Evolutionary conservation across 106 monocot genomes (phyloP), one percentile per base, ranked within the genome.

Genomic region (Agapanthus africanus): DNA sequence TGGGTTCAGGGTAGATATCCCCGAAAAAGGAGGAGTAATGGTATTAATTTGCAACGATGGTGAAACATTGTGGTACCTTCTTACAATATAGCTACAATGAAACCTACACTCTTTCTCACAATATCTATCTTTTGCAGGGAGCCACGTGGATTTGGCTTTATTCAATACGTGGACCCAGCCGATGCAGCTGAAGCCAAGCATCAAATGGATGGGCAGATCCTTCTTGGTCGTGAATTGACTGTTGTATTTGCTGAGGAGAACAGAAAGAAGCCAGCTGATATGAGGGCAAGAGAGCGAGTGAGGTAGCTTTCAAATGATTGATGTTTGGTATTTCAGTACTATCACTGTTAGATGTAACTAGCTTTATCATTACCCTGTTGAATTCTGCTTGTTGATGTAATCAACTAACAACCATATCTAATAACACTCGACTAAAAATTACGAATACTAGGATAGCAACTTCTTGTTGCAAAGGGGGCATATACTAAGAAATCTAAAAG

Each of bases 101-200:
- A 19, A 7, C 11, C 27, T 36, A 14, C 4, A n/a, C 51, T 49
- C 47, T 40, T 22, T 37, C 40, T 49, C 16, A 75, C 40, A 0
- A 21, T 8, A 35, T 32, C n/a, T 33, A 25, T 31, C 26, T 49
- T 27, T 77, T 79, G n/a, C 73, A 97, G 91, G n/a, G 91, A 91
- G 15, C 95, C 91, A 1, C 84, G 91, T 69, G 95, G 95, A 46
- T 97, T 97, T 80, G 95, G 95, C 19, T 97, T 97, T 77, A 77
- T 97, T 28, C 95, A 97, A 67, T 97, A 73, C 61, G 79, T 82
- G 49, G 88, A 97, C 54, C 86, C 95, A 8, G 76, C 50, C 54
- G 91, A 97, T 86, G 95, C 91, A 37, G 84, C 81, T 41, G 95
- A 97, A 69, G 95, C 95, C 16, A 88, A 97, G 75, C 86, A 97